phyloP scores from a whole-genome alignment of 1,284 basidiomycete species.

The Xerocomus minutiporus region DNA sequence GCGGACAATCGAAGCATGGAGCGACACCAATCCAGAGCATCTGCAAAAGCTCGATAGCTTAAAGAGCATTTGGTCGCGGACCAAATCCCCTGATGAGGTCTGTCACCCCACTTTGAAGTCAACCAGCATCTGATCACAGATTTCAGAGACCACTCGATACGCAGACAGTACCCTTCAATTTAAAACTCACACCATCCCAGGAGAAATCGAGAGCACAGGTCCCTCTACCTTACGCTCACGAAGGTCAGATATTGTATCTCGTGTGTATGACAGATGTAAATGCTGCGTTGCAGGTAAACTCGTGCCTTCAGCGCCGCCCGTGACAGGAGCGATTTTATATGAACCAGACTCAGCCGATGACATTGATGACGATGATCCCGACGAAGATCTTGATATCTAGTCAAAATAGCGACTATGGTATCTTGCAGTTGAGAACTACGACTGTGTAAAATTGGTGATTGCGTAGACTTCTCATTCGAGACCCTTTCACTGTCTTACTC shows the following conservation, averaged over 20 bases:
- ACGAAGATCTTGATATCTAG: constrained; percentile 82
- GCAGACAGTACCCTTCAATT: constrained; percentile 77
- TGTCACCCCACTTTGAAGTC: constrained; percentile 12
- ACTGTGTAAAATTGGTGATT: background rate
- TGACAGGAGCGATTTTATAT: constrained; percentile 51
- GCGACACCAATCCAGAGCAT: constrained; percentile 37
- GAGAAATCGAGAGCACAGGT: constrained; percentile 74
- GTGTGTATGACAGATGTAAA: constrained; percentile 3
- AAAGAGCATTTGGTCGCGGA: constrained; percentile 44
- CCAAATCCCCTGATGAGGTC: constrained; percentile 39
- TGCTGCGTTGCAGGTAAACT: constrained; percentile 26
- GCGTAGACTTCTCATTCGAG: constrained; percentile 1
- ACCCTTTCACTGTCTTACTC: constrained; percentile 10
- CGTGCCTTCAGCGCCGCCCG: constrained; percentile 3
- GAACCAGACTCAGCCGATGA: constrained; percentile 87
- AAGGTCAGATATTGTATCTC: constrained; percentile 48
- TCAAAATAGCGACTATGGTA: background rate
- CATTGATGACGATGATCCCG: constrained; percentile 85
- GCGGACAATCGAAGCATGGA: constrained; percentile 64
- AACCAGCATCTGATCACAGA: constrained; percentile 2
- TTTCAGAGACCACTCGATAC: constrained; percentile 45
- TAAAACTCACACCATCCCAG: constrained; percentile 81
- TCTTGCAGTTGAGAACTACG: background rate
- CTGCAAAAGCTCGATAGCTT: constrained; percentile 48
- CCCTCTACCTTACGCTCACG: constrained; percentile 82